Percentiles rank a stretch among this genome's conserved stretches.
phyloP scores from a whole-genome alignment of 768 basidiomycete genomes.

The Xanthoconium stramineum region DNA sequence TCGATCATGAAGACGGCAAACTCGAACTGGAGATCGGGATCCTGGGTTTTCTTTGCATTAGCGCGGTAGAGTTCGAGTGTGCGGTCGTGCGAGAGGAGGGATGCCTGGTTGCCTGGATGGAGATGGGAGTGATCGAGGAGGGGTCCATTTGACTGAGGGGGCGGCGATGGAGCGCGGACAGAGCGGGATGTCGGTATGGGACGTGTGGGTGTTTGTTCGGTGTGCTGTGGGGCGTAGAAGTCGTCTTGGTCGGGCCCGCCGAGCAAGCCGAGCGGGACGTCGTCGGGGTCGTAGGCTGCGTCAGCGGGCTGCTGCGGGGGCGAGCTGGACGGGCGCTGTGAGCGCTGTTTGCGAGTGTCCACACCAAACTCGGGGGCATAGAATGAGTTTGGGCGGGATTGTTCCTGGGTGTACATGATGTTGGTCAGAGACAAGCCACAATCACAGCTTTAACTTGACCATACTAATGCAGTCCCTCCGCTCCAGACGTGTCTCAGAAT shows the following conservation, averaged over 20 bases:
- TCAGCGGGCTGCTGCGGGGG: conserved; percentile 29
- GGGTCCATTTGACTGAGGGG: conserved; percentile 47
- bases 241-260: conserved; percentile 41
- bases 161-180: conserved; percentile 64
- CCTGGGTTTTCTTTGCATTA: conserved; percentile 98
- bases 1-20: conserved; percentile 99
- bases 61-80: conserved; percentile 96
- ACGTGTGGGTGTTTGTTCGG: conserved; percentile 27
- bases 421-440: conserved; percentile 13
- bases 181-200: conserved; percentile 50
- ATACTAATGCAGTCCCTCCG: conserved; percentile 55
- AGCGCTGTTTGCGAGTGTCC: conserved; percentile 5
- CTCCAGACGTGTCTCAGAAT: conserved; percentile 47
- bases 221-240: conserved; percentile 27
- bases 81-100: conserved; percentile 90
- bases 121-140: conserved; percentile 91
- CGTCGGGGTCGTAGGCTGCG: conserved; percentile 38
- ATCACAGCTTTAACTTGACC: conserved; percentile 13
- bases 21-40: conserved; percentile 96
- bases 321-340: conserved; percentile 18
- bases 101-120: conserved; percentile 87
- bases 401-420: conserved; percentile 30
- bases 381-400: conserved; percentile 36
- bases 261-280: conserved; percentile 33
- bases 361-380: conserved; percentile 27